Evolutionary conservation across 2,329 filamentous ascomycete species (phyloP).

Genomic region (Chrysoporthe deuterocubensis): DNA sequence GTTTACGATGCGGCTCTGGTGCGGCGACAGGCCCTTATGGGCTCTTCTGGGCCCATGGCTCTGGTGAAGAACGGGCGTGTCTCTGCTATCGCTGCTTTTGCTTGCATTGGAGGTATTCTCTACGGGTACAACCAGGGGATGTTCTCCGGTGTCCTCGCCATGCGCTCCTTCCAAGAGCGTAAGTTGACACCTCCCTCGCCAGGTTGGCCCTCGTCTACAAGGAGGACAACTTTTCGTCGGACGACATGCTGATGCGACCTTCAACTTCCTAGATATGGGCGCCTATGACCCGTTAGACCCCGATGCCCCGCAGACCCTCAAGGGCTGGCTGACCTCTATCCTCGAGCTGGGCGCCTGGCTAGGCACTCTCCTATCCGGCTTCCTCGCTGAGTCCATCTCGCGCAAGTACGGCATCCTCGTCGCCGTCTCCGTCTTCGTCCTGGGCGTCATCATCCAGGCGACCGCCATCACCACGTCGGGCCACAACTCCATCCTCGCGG

Average conservation of each 20-base stretch:
- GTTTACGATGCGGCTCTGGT: slow-evolving; percentile 57
- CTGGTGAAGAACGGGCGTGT: slow-evolving; percentile 65
- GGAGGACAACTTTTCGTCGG: no score
- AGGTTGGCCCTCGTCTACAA: background rate
- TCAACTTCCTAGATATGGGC: slow-evolving; percentile 53
- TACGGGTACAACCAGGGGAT: slow-evolving; percentile 80
- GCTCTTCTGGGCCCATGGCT: slow-evolving; percentile 53
- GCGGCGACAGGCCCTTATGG: slow-evolving; percentile 58
- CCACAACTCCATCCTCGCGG: slow-evolving; percentile 36
- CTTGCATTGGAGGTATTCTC: slow-evolving; percentile 64
- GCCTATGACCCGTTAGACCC: slow-evolving; percentile 52
- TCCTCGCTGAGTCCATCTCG: slow-evolving; percentile 70
- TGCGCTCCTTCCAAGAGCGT: slow-evolving; percentile 58
- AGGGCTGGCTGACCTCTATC: slow-evolving; percentile 67
- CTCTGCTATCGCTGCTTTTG: slow-evolving; percentile 63
- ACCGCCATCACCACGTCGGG: slow-evolving; percentile 61
- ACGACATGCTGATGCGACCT: background rate
- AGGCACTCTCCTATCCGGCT: slow-evolving; percentile 71
- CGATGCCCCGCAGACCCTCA: slow-evolving; percentile 54
- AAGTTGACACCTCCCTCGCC: slow-evolving; percentile 33
- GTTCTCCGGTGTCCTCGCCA: slow-evolving; percentile 70
- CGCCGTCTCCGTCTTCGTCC: slow-evolving; percentile 67
- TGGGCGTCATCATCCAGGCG: slow-evolving; percentile 72
- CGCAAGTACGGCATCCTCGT: slow-evolving; percentile 73
- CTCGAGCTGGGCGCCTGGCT: slow-evolving; percentile 79